Evolutionary conservation across 768 basidiomycete genomes (phyloP).

Genomic region (Lyophyllum atratum): DNA sequence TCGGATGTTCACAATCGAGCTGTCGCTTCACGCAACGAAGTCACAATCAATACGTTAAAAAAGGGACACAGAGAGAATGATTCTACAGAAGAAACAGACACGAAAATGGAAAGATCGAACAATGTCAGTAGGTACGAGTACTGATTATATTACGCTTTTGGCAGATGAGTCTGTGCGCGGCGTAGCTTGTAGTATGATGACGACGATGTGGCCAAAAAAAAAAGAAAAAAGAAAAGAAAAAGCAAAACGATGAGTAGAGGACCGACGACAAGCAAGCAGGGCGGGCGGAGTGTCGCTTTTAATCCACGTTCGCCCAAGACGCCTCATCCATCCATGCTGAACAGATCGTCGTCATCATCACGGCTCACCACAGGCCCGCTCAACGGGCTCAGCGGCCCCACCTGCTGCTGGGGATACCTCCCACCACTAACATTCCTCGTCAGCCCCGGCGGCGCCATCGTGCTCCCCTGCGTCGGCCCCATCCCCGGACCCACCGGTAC

Average conservation of each 20-base stretch:
- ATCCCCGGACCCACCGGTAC: background rate
- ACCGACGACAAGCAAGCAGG: background rate
- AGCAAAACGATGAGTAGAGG: background rate
- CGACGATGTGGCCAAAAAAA: background rate
- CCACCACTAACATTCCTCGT: constrained; percentile 39
- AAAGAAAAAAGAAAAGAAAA: background rate
- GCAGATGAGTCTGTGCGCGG: background rate
- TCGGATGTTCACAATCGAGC: background rate
- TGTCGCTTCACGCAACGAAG: background rate
- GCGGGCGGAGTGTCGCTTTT: background rate
- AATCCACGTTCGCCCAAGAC: background rate
- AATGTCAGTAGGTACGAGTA: background rate
- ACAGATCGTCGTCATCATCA: constrained; percentile 68
- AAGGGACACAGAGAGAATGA: background rate
- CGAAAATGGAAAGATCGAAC: background rate
- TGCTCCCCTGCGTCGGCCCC: constrained; percentile 19
- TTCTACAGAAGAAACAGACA: background rate
- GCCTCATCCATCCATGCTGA: constrained; percentile 61
- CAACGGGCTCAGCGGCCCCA: constrained; percentile 56
- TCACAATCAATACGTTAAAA: too few species aligned
- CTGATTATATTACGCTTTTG: background rate
- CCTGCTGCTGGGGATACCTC: constrained; percentile 30
- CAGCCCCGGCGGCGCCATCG: constrained; percentile 36
- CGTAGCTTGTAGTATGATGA: background rate
- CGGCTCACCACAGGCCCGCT: constrained; percentile 60